Evolutionary conservation across 192 early-diverging fungal species (phyloP), one percentile per base, ranked within the genome.

Genomic region (Blastocladiella britannica): DNA sequence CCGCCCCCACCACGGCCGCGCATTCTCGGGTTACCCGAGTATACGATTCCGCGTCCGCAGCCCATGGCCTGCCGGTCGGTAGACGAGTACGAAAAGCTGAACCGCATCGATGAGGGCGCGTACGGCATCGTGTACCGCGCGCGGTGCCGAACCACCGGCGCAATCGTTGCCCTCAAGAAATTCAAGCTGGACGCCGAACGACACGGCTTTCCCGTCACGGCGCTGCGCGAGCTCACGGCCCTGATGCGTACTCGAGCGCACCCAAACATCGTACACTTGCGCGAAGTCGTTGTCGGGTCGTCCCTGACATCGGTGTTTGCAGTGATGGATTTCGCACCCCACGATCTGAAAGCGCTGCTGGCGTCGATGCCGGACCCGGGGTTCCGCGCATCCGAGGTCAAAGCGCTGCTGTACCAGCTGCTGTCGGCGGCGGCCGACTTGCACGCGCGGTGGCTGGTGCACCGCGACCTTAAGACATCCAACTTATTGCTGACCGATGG

Each of bases 61-160:
- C n/a, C n/a, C n/a, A n/a, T n/a, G n/a, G n/a, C 37, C 15, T 89
- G 86, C 58, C 78, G 87, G 5, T 72, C 64, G 55, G 88, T 91
- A 0, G 85, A 91, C 56, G 72, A 76, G 55, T 97, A 91, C 72
- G 86, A 94, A 63, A 87, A 86, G 56, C 76, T 97, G 28, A 95
- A 97, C 72, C 79, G 88, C 51, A 95, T 98, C 56, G 90, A 88
- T 56, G 94, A 98, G 60, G 94, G 94, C 23, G 78, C 91, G 0
- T 98, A 96, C 66, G 94, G 94, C 4, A 77, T 97, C 15, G 94
- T 97, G 5, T 97, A 90, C 70, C 77, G 94, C 0, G 94, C 91
- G 0, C 73, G 83, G 18, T 85, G 95, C 65, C 63, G 78, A 37
- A 52, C 68, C 4, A 92, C 90, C 4, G 83, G 86, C 20, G 87